Evolutionary conservation across 352 stramenopile species (phyloP).

Genomic region (Lagenidium giganteum): DNA sequence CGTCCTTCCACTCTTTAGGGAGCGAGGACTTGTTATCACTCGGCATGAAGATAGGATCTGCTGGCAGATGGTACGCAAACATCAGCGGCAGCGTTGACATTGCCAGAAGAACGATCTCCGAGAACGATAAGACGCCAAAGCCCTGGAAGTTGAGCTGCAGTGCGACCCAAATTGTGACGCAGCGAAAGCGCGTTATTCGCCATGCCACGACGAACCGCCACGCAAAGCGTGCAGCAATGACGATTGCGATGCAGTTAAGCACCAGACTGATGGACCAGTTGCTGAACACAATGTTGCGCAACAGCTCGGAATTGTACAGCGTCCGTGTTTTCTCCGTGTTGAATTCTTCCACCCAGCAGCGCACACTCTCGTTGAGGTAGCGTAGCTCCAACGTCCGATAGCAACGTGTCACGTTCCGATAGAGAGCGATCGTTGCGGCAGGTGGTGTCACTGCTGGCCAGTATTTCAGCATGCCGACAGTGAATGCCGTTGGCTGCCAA

Average conservation of each 20-base stretch:
- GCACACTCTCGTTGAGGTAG: constrained; percentile 27
- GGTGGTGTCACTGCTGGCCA: constrained; percentile 8
- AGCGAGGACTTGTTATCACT: constrained; percentile 3
- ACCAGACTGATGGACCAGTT: constrained; percentile 37
- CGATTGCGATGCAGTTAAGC: constrained; percentile 24
- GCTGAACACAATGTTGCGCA: constrained; percentile 29
- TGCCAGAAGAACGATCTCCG: constrained; percentile 23
- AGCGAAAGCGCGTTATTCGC: constrained; percentile 15
- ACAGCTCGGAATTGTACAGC: constrained; percentile 15
- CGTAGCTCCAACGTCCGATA: constrained; percentile 28
- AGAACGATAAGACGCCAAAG: constrained; percentile 23
- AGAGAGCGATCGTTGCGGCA: not conserved
- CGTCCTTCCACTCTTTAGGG: constrained; percentile 19
- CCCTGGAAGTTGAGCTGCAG: constrained; percentile 32
- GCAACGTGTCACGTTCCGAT: constrained; percentile 22
- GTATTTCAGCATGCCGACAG: constrained; percentile 18
- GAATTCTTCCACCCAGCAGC: constrained; percentile 31
- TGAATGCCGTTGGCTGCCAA: constrained; percentile 21
- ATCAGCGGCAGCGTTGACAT: constrained; percentile 22
- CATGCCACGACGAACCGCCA: constrained; percentile 18
- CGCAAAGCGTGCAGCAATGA: constrained; percentile 20
- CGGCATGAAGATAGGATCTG: constrained; percentile 24
- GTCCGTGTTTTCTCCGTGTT: constrained; percentile 15
- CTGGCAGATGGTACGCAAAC: constrained; percentile 23
- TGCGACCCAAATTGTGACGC: constrained; percentile 24